Conservation (phyloP, 148 eudicot species). For the Limonium bicolor region DNA sequence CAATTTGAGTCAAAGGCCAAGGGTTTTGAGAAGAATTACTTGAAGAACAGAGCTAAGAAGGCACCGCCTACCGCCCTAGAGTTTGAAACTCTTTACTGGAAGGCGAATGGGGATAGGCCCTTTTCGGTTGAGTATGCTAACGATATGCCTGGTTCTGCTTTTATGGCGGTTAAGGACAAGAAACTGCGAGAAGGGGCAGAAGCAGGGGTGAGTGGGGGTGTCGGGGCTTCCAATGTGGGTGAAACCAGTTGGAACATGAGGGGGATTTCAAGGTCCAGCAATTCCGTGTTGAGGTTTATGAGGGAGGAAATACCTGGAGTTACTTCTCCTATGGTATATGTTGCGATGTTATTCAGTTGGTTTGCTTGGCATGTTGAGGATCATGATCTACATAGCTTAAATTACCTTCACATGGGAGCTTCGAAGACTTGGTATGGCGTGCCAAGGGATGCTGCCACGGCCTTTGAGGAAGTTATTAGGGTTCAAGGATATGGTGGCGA, state of each 20-base stretch:
- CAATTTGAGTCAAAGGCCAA: constrained; percentile 73
- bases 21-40: constrained; percentile 47
- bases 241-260: constrained; percentile 97
- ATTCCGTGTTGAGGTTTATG: constrained; percentile 84
- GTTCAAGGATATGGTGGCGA: constrained; percentile 87
- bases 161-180: constrained; percentile 18
- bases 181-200: constrained; percentile 22
- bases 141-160: constrained; percentile 95
- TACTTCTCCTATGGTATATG: constrained; percentile 96
- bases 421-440: constrained; percentile 98
- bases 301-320: constrained; percentile 97
- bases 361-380: constrained; percentile 99
- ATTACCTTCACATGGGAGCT: constrained; percentile 86
- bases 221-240: constrained; percentile 33
- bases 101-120: constrained; percentile 73
- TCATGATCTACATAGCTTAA: constrained; percentile 96
- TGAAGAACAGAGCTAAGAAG: constrained; percentile 42
- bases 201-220: too few species aligned
- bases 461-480: constrained; percentile 87
- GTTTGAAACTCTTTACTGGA: constrained; percentile 79
- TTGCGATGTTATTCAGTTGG: constrained; percentile 98
- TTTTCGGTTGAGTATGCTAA: constrained; percentile 88
- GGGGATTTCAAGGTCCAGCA: constrained; percentile 71
- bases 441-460: constrained; percentile 72
- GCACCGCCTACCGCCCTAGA: constrained; percentile 30